phyloP scores from a whole-genome alignment of 768 basidiomycete genomes.

The Collybia sp. region DNA sequence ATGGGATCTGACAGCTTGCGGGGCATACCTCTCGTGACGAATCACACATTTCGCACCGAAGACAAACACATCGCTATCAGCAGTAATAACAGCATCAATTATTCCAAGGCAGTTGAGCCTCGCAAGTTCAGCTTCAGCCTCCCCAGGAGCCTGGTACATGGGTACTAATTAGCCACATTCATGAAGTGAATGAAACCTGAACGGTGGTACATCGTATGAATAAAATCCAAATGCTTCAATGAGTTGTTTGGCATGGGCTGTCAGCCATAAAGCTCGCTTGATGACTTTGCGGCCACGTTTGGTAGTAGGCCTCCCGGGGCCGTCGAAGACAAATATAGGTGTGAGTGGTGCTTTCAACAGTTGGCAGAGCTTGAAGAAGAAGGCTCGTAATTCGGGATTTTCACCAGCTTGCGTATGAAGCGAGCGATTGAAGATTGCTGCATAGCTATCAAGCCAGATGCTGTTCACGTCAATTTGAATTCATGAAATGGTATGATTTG shows the following conservation, averaged over 20 bases:
- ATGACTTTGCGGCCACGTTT: slow-evolving; percentile 28
- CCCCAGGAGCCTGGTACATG: slow-evolving; percentile 54
- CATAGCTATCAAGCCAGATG: not conserved
- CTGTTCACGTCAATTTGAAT: not conserved
- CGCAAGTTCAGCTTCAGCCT: slow-evolving; percentile 74
- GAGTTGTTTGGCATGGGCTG: not conserved
- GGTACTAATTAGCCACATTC: slow-evolving; percentile 19
- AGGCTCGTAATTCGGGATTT: not conserved
- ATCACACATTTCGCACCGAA: slow-evolving; percentile 62
- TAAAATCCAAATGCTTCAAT: slow-evolving; percentile 47
- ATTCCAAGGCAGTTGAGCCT: slow-evolving; percentile 49
- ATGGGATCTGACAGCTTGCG: too few species aligned
- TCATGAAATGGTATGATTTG: not conserved
- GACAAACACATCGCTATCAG: slow-evolving; percentile 67
- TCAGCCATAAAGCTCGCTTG: not conserved
- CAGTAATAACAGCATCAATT: slow-evolving; percentile 63
- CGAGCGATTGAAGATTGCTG: not conserved
- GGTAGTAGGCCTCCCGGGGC: slow-evolving; percentile 29
- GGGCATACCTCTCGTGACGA: slow-evolving; percentile 23
- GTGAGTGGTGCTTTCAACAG: slow-evolving; percentile 19
- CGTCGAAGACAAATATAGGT: slow-evolving; percentile 42
- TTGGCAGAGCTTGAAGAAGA: slow-evolving; percentile 1
- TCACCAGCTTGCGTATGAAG: not conserved
- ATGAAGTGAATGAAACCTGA: too few species aligned
- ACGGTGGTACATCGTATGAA: slow-evolving; percentile 3